Percentiles rank a stretch among this genome's conserved stretches.
These are phyloP conservation scores for Mimosa bimucronata DNA, from an alignment of 306 rosid species.

Conservation along the genomic window DNA sequence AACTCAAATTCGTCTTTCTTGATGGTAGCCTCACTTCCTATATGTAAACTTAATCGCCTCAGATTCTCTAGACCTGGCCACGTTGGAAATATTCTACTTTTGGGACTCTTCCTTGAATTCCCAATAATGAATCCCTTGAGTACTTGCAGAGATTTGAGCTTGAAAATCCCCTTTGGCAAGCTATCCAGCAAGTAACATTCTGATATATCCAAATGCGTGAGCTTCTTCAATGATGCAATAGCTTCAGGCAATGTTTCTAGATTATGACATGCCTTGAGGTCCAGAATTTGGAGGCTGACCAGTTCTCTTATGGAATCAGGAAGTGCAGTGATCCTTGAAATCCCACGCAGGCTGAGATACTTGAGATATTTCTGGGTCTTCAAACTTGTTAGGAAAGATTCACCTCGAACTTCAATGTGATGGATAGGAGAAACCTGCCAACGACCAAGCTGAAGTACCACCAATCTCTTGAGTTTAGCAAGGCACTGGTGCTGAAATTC, in stretches of 20 bases:
- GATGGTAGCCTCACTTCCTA: slow-evolving; percentile 30
- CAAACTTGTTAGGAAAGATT: neutral
- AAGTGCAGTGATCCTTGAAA: slow-evolving; percentile 11
- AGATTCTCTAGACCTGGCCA: neutral
- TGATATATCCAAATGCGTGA: slow-evolving; percentile 48
- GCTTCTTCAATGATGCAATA: slow-evolving; percentile 33
- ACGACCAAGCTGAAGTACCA: slow-evolving; percentile 42
- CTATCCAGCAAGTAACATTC: slow-evolving; percentile 50
- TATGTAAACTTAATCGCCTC: slow-evolving; percentile 35
- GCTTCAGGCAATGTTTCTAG: slow-evolving; percentile 40
- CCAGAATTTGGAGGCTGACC: slow-evolving; percentile 30
- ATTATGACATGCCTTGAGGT: slow-evolving; percentile 40
- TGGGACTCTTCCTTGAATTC: neutral
- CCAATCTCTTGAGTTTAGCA: neutral
- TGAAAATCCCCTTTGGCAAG: slow-evolving; percentile 44
- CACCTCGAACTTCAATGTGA: slow-evolving; percentile 24
- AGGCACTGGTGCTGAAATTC: neutral
- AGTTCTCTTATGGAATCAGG: slow-evolving; percentile 15
- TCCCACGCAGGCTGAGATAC: slow-evolving; percentile 36
- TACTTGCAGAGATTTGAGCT: slow-evolving; percentile 43
- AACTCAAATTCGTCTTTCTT: neutral
- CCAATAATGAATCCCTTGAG: slow-evolving; percentile 52
- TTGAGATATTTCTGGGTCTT: slow-evolving; percentile 22
- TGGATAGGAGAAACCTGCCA: slow-evolving; percentile 26
- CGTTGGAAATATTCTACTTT: slow-evolving; percentile 1